Conservation (phyloP, 73 alveolate species). For the Diophrys sp. region DNA sequence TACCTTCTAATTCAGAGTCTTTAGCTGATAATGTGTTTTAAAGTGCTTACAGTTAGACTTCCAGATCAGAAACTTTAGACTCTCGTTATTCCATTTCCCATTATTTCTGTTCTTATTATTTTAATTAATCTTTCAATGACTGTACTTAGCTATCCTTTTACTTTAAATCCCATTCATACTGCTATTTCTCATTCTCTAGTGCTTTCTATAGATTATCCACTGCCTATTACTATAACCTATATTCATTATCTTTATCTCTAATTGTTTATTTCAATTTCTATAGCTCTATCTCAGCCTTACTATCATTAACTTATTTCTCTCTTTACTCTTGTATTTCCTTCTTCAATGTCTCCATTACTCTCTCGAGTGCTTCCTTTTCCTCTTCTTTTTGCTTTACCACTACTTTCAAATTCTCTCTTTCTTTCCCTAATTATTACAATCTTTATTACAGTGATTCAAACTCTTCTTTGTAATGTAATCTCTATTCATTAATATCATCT, state of each 20-base stretch:
- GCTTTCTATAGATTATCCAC: conserved; percentile 34
- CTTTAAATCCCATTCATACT: conserved; percentile 24
- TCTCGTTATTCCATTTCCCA: not conserved
- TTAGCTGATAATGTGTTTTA: not conserved
- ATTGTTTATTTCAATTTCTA: not conserved
- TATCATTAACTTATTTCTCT: conserved; percentile 1
- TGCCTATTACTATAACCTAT: conserved; percentile 15
- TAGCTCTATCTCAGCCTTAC: not conserved
- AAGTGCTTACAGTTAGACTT: not conserved
- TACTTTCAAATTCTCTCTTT: conserved; percentile 14
- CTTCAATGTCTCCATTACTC: not conserved
- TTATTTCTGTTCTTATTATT: not conserved
- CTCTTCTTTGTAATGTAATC: conserved; percentile 2
- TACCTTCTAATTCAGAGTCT: not conserved
- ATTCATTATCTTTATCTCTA: conserved; percentile 28
- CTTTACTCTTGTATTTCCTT: not conserved
- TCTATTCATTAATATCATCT: not conserved
- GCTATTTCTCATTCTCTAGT: conserved; percentile 24
- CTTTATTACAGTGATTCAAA: not conserved
- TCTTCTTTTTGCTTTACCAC: conserved; percentile 7
- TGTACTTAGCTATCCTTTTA: conserved; percentile 22
- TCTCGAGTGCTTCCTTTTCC: conserved; percentile 16
- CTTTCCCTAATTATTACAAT: not conserved
- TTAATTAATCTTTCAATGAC: conserved; percentile 17
- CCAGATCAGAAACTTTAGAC: not conserved